A percentile compares a stretch with the other conserved stretches of the same genome.
Evolutionary conservation across 106 monocot genomes (phyloP).

Genomic region (Acorus gramineus): DNA sequence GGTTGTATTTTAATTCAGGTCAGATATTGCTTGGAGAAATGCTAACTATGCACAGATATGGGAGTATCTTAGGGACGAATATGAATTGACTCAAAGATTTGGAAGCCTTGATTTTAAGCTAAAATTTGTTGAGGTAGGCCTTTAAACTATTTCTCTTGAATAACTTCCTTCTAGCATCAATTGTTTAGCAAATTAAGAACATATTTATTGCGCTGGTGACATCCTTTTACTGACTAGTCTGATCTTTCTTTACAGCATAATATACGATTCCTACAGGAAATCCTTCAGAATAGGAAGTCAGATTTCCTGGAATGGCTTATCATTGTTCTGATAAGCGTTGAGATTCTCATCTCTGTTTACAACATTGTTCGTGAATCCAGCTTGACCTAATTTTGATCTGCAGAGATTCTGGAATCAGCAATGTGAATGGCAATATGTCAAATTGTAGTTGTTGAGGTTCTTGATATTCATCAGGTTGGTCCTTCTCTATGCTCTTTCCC

Average conservation of each 20-base stretch:
- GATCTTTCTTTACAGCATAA: constrained; percentile 65
- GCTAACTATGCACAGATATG: constrained; percentile 98
- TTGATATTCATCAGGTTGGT: no score
- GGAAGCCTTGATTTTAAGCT: constrained; percentile 95
- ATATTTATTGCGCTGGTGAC: no score
- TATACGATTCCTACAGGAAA: constrained; percentile 90
- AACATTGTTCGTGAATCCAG: constrained; percentile 43
- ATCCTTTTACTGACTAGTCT: neutral
- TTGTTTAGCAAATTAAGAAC: no score
- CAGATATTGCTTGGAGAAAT: constrained; percentile 98
- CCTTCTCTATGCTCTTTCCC: no score
- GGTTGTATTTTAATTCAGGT: constrained; percentile 25
- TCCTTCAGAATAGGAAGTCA: constrained; percentile 82
- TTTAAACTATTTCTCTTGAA: no score
- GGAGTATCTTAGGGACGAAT: constrained; percentile 97
- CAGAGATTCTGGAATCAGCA: no score
- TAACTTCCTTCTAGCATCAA: no score
- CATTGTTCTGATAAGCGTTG: constrained; percentile 80
- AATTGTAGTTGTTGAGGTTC: no score
- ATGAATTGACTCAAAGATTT: constrained; percentile 89
- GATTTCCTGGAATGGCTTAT: constrained; percentile 93
- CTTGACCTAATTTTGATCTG: no score
- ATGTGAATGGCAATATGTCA: no score
- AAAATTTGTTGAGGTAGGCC: constrained; percentile 90
- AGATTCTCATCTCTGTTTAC: constrained; percentile 83